Conservation (phyloP, 2,329 filamentous ascomycete genomes). For the Fusarium sp. region DNA sequence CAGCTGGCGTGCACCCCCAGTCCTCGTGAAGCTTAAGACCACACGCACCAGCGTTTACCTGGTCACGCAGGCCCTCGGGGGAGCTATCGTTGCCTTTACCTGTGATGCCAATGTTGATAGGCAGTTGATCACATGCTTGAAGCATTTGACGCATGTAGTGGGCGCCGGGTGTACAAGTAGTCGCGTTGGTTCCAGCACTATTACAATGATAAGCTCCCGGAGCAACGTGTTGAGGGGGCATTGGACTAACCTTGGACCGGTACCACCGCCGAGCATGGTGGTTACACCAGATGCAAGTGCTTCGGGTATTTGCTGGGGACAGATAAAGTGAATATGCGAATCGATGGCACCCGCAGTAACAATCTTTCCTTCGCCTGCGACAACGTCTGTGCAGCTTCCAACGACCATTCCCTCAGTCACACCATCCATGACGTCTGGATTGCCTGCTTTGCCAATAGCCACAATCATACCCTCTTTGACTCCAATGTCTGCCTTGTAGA, state of each 20-base stretch:
- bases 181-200: slow-evolving; percentile 89
- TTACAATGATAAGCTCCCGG: slow-evolving; percentile 20
- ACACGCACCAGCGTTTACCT: slow-evolving; percentile 85
- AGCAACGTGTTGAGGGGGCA: not conserved
- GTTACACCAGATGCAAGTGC: slow-evolving; percentile 88
- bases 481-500: slow-evolving; percentile 97
- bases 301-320: slow-evolving; percentile 90
- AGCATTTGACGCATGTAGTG: slow-evolving; percentile 90
- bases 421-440: slow-evolving; percentile 96
- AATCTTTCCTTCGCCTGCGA: slow-evolving; percentile 91
- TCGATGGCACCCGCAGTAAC: slow-evolving; percentile 92
- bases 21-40: slow-evolving; percentile 97
- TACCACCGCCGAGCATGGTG: slow-evolving; percentile 90
- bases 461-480: slow-evolving; percentile 89
- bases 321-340: slow-evolving; percentile 94
- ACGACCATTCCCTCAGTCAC: slow-evolving; percentile 84
- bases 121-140: slow-evolving; percentile 83
- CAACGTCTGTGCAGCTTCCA: slow-evolving; percentile 89
- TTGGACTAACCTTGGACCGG: slow-evolving; percentile 79
- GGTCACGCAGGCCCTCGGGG: slow-evolving; percentile 78
- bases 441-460: slow-evolving; percentile 93
- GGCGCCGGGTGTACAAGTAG: slow-evolving; percentile 90
- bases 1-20: slow-evolving; percentile 91
- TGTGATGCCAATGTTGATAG: slow-evolving; percentile 90
- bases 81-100: slow-evolving; percentile 92